phyloP scores from a whole-genome alignment of 73 alveolate species.

The Uronychia setigera region DNA sequence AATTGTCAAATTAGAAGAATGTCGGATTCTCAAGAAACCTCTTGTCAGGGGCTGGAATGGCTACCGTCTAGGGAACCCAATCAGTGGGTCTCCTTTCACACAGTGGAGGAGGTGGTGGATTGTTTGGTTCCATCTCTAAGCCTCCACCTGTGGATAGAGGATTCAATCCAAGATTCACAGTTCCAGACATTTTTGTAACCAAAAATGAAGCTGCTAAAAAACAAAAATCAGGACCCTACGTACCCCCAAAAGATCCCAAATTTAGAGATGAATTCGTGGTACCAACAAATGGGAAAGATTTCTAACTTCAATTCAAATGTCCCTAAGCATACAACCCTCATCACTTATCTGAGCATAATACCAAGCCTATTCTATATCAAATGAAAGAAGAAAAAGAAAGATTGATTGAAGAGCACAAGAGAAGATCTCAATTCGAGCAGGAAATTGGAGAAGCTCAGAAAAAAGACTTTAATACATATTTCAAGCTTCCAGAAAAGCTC shows the following conservation, averaged over 20 bases:
- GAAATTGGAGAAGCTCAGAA: slow-evolving; percentile 12
- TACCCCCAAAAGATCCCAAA: slow-evolving; percentile 44
- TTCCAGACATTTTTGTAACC: slow-evolving; percentile 10
- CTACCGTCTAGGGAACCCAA: background rate
- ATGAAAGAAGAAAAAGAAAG: slow-evolving; percentile 23
- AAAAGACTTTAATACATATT: slow-evolving; percentile 3
- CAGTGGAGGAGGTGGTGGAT: background rate
- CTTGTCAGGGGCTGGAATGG: background rate
- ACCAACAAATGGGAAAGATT: slow-evolving; percentile 35
- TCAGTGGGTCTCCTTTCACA: background rate
- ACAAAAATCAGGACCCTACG: background rate
- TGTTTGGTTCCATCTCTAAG: background rate
- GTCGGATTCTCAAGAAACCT: no score
- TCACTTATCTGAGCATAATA: slow-evolving; percentile 43
- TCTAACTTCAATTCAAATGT: slow-evolving; percentile 45
- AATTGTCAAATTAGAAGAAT: no score
- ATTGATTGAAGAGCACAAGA: slow-evolving; percentile 14
- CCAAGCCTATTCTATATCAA: slow-evolving; percentile 42
- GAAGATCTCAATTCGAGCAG: slow-evolving; percentile 34
- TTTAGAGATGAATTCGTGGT: slow-evolving; percentile 49
- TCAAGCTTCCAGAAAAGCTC: slow-evolving; percentile 44
- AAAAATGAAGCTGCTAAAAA: slow-evolving; percentile 15
- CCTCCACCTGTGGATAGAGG: background rate
- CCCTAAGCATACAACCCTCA: slow-evolving; percentile 51
- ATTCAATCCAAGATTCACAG: slow-evolving; percentile 5